Conservation (phyloP, 2,329 filamentous ascomycete species). For the Penicillium occitanis region DNA sequence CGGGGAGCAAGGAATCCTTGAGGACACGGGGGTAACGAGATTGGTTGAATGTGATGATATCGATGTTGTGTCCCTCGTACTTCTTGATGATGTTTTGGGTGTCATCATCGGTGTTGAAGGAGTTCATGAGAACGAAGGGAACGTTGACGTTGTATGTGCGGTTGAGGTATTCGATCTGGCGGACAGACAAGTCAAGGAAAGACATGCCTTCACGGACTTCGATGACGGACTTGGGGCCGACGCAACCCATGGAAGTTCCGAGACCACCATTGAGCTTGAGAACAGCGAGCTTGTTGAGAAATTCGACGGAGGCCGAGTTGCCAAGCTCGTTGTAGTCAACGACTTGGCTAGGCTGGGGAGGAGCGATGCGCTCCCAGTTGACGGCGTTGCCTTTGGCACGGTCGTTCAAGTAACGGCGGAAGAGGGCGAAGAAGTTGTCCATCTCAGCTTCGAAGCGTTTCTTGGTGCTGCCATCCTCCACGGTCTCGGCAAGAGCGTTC, state of each 20-base stretch:
- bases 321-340: conserved; percentile 89
- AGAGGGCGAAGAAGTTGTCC: conserved; percentile 99
- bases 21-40: conserved; percentile 96
- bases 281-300: conserved; percentile 95
- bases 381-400: conserved; percentile 96
- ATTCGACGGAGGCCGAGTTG: conserved; percentile 86
- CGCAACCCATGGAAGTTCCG: conserved; percentile 98
- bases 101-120: conserved; percentile 99
- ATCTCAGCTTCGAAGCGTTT: conserved; percentile 96
- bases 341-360: conserved; percentile 89
- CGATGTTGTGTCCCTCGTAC: conserved; percentile 99
- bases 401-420: conserved; percentile 97
- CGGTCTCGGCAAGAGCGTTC: conserved; percentile 86
- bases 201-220: conserved; percentile 99
- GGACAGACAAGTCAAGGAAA: conserved; percentile 96
- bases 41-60: conserved; percentile 99
- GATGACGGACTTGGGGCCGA: conserved; percentile 98
- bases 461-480: conserved; percentile 72
- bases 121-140: conserved; percentile 99
- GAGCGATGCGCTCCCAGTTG: conserved; percentile 96
- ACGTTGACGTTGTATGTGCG: conserved; percentile 96
- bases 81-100: conserved; percentile 99
- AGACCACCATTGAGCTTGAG: conserved; percentile 99
- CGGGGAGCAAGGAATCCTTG: conserved; percentile 96
- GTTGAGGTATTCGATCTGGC: conserved; percentile 99